phyloP scores from a whole-genome alignment of 2,329 filamentous ascomycete species.

The Talaromyces sp. region DNA sequence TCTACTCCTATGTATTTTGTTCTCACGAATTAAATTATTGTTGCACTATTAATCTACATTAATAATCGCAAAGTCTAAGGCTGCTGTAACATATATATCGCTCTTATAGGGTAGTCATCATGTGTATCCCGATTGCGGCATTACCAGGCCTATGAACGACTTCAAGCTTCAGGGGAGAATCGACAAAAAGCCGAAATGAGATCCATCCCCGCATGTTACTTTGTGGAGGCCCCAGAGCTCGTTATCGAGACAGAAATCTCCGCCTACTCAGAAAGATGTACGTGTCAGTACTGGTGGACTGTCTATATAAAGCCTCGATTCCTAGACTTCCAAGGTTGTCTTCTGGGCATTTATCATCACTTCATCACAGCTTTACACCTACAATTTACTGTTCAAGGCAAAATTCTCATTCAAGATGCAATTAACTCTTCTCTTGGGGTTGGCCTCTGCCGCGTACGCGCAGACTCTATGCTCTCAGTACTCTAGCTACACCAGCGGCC shows the following conservation, averaged over 20 bases:
- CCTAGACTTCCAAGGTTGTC: background rate
- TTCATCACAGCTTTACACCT: background rate
- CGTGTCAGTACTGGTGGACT: background rate
- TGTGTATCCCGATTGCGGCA: background rate
- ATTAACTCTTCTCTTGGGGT: background rate
- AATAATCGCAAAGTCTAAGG: background rate
- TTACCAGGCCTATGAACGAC: background rate
- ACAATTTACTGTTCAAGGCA: background rate
- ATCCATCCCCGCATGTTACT: background rate
- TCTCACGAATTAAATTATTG: background rate
- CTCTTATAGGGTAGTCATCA: background rate
- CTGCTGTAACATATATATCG: background rate
- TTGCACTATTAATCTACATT: background rate
- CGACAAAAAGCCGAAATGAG: background rate
- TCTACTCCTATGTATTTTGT: background rate
- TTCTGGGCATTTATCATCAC: background rate
- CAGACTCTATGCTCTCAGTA: constrained; percentile 33
- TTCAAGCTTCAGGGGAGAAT: background rate
- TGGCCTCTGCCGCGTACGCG: constrained; percentile 1
- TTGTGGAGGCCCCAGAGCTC: background rate
- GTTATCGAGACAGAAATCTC: background rate
- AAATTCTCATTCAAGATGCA: background rate
- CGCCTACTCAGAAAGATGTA: background rate
- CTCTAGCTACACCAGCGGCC: constrained; percentile 30
- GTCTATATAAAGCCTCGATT: background rate